Evolutionary conservation across 768 basidiomycete species (phyloP), one percentile per base, ranked within the genome.

Genomic region (Boletus rubroflammeus): DNA sequence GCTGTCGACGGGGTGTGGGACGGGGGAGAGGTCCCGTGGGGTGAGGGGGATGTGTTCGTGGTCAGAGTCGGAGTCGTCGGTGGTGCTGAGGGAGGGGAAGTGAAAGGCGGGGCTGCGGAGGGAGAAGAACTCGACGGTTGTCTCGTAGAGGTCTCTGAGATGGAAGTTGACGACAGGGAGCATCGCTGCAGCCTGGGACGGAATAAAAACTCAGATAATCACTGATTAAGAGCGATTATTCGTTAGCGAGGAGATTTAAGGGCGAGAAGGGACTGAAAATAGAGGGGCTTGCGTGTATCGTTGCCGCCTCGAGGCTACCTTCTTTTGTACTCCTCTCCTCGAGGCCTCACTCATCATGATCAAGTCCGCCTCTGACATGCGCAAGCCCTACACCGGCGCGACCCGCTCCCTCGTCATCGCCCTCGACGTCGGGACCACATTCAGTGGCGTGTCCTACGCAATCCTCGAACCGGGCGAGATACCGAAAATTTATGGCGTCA

Each of bases 391-490:
- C 68, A 76, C 71, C 7, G 89, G 89, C 43, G 63, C 76, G 13
- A 72, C 73, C 17, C 79, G 87, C 60, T 80, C 85, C 54, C 79
- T 91, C 50, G 87, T 86, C 57, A 78, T 91, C 61, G 88, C 89
- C 6, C 81, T 91, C 68, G 89, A 91, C 63, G 81, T 91, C 58
- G 89, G 89, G 25, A 91, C 88, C 1, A 91, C 89, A 0, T 90
- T 90, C 64, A 87, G 85, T 62, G 89, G 89, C 15, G 89, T 86
- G 2, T 91, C 89, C 32, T 91, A 91, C 67, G 86, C 88, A 2
- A 87, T 91, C 54, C 81, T 91, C 32, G 87, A 90, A 60, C 89
- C 89, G 11, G 84, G 84, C 8, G 86, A 90, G 65, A 80, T 90
- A 15, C 88, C 89, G 5, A 87, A 88, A 66, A 90, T 91, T 21